phyloP scores from a whole-genome alignment of 2,329 filamentous ascomycete species.

The Fusarium sp. region DNA sequence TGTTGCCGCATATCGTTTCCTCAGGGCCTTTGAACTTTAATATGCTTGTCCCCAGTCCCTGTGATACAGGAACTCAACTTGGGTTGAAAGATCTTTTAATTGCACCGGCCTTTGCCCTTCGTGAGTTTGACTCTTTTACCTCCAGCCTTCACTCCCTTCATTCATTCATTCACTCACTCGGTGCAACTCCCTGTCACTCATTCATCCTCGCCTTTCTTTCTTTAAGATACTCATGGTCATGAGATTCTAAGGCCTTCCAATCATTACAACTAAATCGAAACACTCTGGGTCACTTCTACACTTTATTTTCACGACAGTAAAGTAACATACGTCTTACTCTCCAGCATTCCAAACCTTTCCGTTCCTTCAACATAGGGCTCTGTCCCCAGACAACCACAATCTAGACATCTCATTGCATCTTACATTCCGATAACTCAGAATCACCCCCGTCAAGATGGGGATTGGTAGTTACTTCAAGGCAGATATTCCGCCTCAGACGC shows the following conservation, averaged over 20 bases:
- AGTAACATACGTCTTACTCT: background rate
- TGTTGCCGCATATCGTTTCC: slow-evolving; percentile 16
- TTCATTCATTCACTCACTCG: slow-evolving; percentile 30
- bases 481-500: slow-evolving; percentile 42
- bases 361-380: background rate
- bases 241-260: slow-evolving; percentile 20
- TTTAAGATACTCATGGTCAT: slow-evolving; percentile 16
- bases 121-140: slow-evolving; percentile 8
- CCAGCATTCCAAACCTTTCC: background rate
- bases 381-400: background rate
- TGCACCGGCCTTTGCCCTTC: slow-evolving; percentile 18
- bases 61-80: slow-evolving; percentile 22
- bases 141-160: slow-evolving; percentile 13
- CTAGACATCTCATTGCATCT: background rate
- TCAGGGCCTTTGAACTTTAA: slow-evolving; percentile 35
- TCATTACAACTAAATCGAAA: slow-evolving; percentile 21
- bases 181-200: slow-evolving; percentile 19
- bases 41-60: slow-evolving; percentile 7
- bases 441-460: slow-evolving; percentile 65
- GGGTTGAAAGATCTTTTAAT: slow-evolving; percentile 30
- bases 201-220: slow-evolving; percentile 19
- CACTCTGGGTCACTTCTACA: slow-evolving; percentile 4
- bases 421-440: background rate
- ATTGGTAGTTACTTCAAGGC: slow-evolving; percentile 75
- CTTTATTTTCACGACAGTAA: background rate